These are phyloP conservation scores for Oidiodendron maius DNA, from an alignment of 495 filamentous ascomycete species.

Conservation along the genomic window DNA sequence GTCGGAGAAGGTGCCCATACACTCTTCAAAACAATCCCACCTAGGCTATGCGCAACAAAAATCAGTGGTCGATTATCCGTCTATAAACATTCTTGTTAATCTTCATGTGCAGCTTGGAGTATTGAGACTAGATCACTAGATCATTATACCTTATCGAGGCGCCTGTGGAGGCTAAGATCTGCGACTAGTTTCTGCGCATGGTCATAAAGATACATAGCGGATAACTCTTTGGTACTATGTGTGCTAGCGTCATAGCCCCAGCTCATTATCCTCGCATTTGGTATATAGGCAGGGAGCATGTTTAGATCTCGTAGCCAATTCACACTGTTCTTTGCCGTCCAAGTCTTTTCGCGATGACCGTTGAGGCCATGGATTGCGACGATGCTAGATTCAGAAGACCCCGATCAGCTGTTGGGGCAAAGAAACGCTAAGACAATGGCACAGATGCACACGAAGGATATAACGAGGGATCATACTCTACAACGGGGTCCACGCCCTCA, in stretches of 20 bases:
- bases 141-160: conserved; percentile 11
- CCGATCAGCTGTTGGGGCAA: conserved; percentile 13
- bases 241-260: conserved; percentile 41
- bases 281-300: conserved; percentile 38
- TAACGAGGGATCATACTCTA: conserved; percentile 15
- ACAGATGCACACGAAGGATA: conserved; percentile 4
- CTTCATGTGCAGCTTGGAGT: neutral
- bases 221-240: conserved; percentile 19
- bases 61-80: conserved; percentile 50
- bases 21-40: conserved; percentile 51
- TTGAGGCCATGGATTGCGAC: conserved; percentile 39
- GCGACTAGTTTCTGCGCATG: conserved; percentile 16
- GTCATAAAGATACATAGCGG: conserved; percentile 19
- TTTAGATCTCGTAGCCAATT: conserved; percentile 40
- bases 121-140: conserved; percentile 1
- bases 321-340: conserved; percentile 32
- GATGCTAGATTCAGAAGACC: conserved; percentile 23
- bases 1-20: conserved; percentile 4
- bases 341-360: conserved; percentile 27
- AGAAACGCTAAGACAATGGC: too few species aligned
- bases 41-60: too few species aligned
- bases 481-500: conserved; percentile 14
- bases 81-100: conserved; percentile 2
- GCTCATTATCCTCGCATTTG: conserved; percentile 37
- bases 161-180: conserved; percentile 14